Evolutionary conservation across 2,329 filamentous ascomycete genomes (phyloP).

Genomic region (Nannizziopsis barbatae): DNA sequence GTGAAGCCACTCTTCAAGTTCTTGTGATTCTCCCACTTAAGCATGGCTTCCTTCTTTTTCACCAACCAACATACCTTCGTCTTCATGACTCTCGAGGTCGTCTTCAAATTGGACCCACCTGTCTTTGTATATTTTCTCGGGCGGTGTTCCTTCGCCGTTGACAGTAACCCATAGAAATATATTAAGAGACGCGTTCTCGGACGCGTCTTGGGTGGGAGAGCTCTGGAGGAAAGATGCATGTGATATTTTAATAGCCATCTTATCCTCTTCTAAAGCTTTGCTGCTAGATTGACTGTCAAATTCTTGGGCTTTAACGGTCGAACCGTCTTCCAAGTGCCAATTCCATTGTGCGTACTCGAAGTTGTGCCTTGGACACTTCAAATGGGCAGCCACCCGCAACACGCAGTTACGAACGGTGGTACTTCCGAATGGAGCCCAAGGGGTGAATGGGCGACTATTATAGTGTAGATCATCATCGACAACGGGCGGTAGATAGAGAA

Average conservation of each 20-base stretch:
- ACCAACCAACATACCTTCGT: too few relatives aligned
- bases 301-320: not conserved
- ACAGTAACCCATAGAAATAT: conserved; percentile 17
- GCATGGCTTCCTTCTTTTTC: too few relatives aligned
- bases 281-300: not conserved
- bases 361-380: not conserved
- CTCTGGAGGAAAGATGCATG: too few relatives aligned
- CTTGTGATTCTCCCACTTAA: too few relatives aligned
- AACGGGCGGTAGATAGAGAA: conserved; percentile 8
- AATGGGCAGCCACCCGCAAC: not conserved
- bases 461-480: conserved; percentile 9
- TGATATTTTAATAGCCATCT: too few relatives aligned
- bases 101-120: too few relatives aligned
- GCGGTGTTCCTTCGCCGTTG: conserved; percentile 15
- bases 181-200: conserved; percentile 15
- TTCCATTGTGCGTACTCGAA: conserved; percentile 4
- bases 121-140: too few relatives aligned
- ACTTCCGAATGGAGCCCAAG: conserved; percentile 1
- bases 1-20: too few relatives aligned
- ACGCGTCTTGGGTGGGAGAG: conserved; percentile 15
- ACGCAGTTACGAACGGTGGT: not conserved
- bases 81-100: too few relatives aligned
- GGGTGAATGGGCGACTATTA: conserved; percentile 8
- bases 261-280: too few relatives aligned
- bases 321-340: conserved; percentile 3